These are phyloP conservation scores for Aristolochia californica DNA, from an alignment of 164 flowering plant species.

Conservation along the genomic window DNA sequence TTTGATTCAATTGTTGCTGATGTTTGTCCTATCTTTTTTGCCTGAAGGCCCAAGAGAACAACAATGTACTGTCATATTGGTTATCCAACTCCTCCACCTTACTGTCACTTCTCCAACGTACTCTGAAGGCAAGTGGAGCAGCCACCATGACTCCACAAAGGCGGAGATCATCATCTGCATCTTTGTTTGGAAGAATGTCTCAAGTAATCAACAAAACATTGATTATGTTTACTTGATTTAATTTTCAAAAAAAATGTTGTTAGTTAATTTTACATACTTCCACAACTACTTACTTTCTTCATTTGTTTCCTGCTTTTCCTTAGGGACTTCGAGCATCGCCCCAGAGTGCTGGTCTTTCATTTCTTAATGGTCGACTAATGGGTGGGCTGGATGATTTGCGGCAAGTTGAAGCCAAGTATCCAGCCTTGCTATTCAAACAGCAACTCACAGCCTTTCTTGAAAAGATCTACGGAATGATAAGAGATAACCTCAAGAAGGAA, in stretches of 20 bases:
- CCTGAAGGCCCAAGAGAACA: slow-evolving; percentile 73
- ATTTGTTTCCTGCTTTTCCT: slow-evolving; percentile 1
- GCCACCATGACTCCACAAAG: slow-evolving; percentile 90
- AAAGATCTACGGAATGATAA: slow-evolving; percentile 96
- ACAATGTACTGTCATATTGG: slow-evolving; percentile 77
- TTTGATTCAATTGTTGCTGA: too few relatives aligned
- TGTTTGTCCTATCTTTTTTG: slow-evolving; percentile 1
- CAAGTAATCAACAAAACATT: slow-evolving; percentile 33
- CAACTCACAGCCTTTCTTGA: slow-evolving; percentile 98
- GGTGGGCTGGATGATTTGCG: slow-evolving; percentile 69
- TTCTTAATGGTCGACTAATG: slow-evolving; percentile 67
- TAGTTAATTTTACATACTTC: neutral
- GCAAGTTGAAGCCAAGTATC: slow-evolving; percentile 98
- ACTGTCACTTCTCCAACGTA: slow-evolving; percentile 86
- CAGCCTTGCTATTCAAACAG: slow-evolving; percentile 93
- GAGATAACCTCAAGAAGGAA: slow-evolving; percentile 96
- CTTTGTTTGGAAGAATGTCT: slow-evolving; percentile 96
- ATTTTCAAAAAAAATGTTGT: neutral
- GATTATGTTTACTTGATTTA: neutral
- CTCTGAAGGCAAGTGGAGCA: slow-evolving; percentile 91
- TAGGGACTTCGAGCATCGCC: slow-evolving; percentile 86
- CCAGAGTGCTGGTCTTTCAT: slow-evolving; percentile 80
- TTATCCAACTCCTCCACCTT: slow-evolving; percentile 80
- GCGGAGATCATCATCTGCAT: slow-evolving; percentile 71
- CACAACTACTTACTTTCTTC: neutral